These are phyloP conservation scores for Nakazawaea peltata DNA, from an alignment of 805 yeast species.

Conservation along the genomic window DNA sequence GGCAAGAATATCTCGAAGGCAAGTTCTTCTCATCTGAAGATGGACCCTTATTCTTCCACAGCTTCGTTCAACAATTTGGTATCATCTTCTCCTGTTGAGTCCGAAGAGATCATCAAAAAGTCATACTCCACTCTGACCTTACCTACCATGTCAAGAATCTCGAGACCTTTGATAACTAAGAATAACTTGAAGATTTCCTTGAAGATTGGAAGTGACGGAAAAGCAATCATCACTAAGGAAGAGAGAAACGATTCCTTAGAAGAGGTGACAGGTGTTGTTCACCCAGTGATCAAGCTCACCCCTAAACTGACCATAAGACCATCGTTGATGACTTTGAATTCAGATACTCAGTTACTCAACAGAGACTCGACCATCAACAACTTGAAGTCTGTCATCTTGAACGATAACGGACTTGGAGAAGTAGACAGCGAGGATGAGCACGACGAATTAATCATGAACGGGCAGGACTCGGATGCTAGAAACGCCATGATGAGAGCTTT, in stretches of 20 bases:
- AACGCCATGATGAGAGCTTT: slow-evolving; percentile 10
- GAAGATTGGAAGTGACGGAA: slow-evolving; percentile 9
- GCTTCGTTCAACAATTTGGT: slow-evolving; percentile 4
- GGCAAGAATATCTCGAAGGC: slow-evolving; percentile 3
- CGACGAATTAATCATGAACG: not conserved
- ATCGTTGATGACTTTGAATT: slow-evolving; percentile 10
- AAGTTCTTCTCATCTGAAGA: too few relatives aligned
- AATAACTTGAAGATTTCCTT: slow-evolving; percentile 7
- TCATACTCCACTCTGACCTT: slow-evolving; percentile 7
- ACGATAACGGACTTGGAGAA: slow-evolving; percentile 1
- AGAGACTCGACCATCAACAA: slow-evolving; percentile 3
- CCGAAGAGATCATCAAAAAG: slow-evolving; percentile 4
- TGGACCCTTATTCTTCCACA: not conserved
- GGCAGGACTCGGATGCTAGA: slow-evolving; percentile 8
- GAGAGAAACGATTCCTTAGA: slow-evolving; percentile 3
- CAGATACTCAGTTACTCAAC: not conserved
- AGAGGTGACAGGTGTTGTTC: not conserved
- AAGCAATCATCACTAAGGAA: slow-evolving; percentile 7
- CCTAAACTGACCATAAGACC: slow-evolving; percentile 10
- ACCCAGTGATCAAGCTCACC: slow-evolving; percentile 3
- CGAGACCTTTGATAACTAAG: not conserved
- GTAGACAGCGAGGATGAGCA: slow-evolving; percentile 4
- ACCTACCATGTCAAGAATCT: not conserved
- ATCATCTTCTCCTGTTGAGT: slow-evolving; percentile 5
- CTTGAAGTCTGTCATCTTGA: slow-evolving; percentile 3